Evolutionary conservation across 106 monocot genomes (phyloP).

Genomic region (Hemerocallis citrina): DNA sequence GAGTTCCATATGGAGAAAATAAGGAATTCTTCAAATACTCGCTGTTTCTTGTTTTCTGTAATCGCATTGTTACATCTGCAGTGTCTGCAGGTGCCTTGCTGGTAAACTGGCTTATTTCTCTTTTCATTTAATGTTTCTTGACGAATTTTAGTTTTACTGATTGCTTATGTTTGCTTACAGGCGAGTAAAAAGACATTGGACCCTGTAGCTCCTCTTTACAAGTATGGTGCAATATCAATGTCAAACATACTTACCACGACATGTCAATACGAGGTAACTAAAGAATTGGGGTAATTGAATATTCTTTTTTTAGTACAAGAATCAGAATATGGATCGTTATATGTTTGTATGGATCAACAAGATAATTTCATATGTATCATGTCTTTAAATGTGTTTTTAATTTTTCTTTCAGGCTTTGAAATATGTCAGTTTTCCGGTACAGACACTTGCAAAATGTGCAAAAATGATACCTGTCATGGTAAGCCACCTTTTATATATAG

Average conservation of each 20-base stretch:
- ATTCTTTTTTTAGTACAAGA: not conserved
- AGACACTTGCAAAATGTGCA: slow-evolving; percentile 96
- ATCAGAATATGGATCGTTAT: no score
- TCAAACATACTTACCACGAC: slow-evolving; percentile 96
- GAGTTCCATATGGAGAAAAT: slow-evolving; percentile 80
- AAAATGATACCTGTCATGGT: slow-evolving; percentile 99
- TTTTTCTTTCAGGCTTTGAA: slow-evolving; percentile 77
- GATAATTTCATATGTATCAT: not conserved
- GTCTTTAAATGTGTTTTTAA: slow-evolving; percentile 7
- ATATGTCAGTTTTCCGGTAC: slow-evolving; percentile 98
- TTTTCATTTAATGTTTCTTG: not conserved
- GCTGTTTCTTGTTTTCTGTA: slow-evolving; percentile 94
- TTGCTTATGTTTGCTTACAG: slow-evolving; percentile 20
- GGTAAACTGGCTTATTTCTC: slow-evolving; percentile 25
- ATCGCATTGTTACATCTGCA: slow-evolving; percentile 72
- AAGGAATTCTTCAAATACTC: slow-evolving; percentile 88
- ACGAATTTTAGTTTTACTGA: slow-evolving; percentile 2
- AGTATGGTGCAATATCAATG: slow-evolving; percentile 70
- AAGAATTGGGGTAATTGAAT: not conserved
- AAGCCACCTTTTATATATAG: slow-evolving; percentile 20
- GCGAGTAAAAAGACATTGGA: slow-evolving; percentile 71
- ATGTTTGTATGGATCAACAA: no score
- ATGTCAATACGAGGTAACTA: slow-evolving; percentile 86
- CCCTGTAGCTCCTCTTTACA: slow-evolving; percentile 84
- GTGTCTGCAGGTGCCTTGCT: slow-evolving; percentile 69